Percentiles rank a stretch among this genome's conserved stretches.
Conservation (phyloP, 768 basidiomycete genomes). For the Trametes cinnabarina region DNA sequence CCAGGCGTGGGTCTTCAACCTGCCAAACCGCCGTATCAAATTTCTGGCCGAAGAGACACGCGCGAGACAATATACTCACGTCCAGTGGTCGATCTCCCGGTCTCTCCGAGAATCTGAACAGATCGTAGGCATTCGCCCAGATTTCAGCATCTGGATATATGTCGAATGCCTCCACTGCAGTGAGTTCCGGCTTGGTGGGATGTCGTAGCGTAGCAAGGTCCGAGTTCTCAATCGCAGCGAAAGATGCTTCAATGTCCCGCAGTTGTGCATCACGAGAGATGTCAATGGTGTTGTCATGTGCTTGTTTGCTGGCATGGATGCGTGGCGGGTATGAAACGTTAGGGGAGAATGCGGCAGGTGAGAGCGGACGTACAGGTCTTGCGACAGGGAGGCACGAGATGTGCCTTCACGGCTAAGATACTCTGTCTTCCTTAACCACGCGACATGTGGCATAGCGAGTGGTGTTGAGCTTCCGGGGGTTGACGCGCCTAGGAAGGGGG, state of each 20-base stretch:
- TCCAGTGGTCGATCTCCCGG: slow-evolving; percentile 77
- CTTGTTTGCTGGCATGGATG: slow-evolving; percentile 43
- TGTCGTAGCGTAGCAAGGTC: slow-evolving; percentile 62
- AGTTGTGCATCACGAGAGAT: slow-evolving; percentile 74
- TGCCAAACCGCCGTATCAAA: slow-evolving; percentile 26
- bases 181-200: slow-evolving; percentile 74
- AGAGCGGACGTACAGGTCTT: slow-evolving; percentile 53
- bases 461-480: slow-evolving; percentile 45
- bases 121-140: slow-evolving; percentile 87
- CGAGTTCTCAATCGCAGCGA: slow-evolving; percentile 61
- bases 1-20: slow-evolving; percentile 76
- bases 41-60: neutral
- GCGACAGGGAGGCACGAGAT: slow-evolving; percentile 38
- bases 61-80: slow-evolving; percentile 37
- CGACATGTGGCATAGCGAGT: slow-evolving; percentile 55
- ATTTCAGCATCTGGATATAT: slow-evolving; percentile 81
- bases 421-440: slow-evolving; percentile 92
- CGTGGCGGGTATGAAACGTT: neutral
- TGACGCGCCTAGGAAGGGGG: slow-evolving; percentile 37
- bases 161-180: slow-evolving; percentile 78
- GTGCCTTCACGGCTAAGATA: slow-evolving; percentile 71
- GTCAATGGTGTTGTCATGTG: slow-evolving; percentile 50
- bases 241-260: slow-evolving; percentile 76
- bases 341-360: slow-evolving; percentile 1
- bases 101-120: slow-evolving; percentile 82